These are phyloP conservation scores for Marsdenia floribunda DNA, from an alignment of 257 asterid species.

Conservation along the genomic window DNA sequence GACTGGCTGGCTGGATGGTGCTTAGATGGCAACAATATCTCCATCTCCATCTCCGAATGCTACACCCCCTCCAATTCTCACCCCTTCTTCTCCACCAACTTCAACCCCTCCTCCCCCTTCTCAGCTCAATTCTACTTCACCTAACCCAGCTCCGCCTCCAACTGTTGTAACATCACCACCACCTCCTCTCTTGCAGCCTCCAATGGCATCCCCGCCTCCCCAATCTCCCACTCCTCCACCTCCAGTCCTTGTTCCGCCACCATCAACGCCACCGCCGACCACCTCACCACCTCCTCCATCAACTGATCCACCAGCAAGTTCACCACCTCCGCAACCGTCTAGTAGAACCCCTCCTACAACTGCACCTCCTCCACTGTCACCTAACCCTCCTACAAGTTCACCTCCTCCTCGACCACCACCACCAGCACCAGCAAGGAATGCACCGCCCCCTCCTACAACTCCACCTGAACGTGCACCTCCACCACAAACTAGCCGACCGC, in stretches of 20 bases:
- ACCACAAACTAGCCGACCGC: constrained; percentile 23
- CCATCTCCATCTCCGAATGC: constrained; percentile 35
- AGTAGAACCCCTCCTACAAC: constrained; percentile 21
- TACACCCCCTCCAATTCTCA: constrained; percentile 25
- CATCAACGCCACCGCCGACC: constrained; percentile 20
- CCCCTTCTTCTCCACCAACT: constrained; percentile 24
- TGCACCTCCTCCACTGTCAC: constrained; percentile 42
- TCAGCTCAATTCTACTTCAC: constrained; percentile 12
- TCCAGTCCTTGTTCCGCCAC: constrained; percentile 23
- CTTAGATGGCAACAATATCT: constrained; percentile 41
- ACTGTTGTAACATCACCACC: constrained; percentile 9
- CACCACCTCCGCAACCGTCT: constrained; percentile 16
- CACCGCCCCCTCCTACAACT: constrained; percentile 15
- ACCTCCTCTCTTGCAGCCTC: constrained; percentile 3
- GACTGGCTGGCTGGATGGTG: constrained; percentile 19
- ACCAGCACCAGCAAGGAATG: constrained; percentile 7
- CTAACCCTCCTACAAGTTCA: constrained; percentile 24
- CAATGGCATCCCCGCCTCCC: constrained; percentile 21
- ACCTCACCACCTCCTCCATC: constrained; percentile 28
- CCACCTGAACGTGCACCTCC: constrained; percentile 21
- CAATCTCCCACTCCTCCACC: constrained; percentile 26
- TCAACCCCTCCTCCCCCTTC: constrained; percentile 9
- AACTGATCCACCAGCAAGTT: constrained; percentile 14
- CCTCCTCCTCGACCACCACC: constrained; percentile 19
- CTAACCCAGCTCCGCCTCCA: constrained; percentile 15